A percentile compares a stretch with the other conserved stretches of the same genome.
Evolutionary conservation across 179 eudicot genomes (phyloP).

Genomic region (Dionaea muscipula): DNA sequence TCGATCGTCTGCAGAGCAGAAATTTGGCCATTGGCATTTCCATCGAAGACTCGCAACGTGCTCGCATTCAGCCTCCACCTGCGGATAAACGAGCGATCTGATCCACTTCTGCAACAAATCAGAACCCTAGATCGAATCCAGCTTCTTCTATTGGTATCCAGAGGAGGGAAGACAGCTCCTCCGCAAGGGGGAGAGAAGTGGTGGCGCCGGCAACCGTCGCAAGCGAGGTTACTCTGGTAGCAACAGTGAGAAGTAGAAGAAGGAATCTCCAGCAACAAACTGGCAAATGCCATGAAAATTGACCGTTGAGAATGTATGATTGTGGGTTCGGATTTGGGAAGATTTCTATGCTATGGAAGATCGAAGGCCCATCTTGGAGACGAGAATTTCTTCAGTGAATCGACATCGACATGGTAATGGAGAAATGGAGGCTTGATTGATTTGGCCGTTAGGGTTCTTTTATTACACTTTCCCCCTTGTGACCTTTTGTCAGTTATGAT

Average conservation of each 20-base stretch:
- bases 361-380: too few relatives aligned
- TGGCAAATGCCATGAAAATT: constrained; percentile 15
- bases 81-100: constrained; percentile 5
- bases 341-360: too few relatives aligned
- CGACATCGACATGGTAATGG: too few relatives aligned
- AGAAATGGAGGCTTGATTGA: too few relatives aligned
- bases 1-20: constrained; percentile 30
- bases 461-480: too few relatives aligned
- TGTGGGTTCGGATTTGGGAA: too few relatives aligned
- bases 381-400: too few relatives aligned
- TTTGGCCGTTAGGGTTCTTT: too few relatives aligned
- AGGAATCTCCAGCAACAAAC: constrained; percentile 17
- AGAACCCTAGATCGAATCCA: background rate
- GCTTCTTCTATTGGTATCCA: background rate
- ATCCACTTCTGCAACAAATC: constrained; percentile 4
- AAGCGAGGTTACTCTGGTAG: constrained; percentile 4
- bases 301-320: too few relatives aligned
- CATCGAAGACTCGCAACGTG: constrained; percentile 25
- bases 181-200: background rate
- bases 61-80: constrained; percentile 27
- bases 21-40: constrained; percentile 22
- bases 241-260: constrained; percentile 19
- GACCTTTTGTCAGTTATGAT: too few relatives aligned
- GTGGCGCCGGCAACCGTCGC: constrained; percentile 8
- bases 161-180: constrained; percentile 5